Evolutionary conservation across 768 basidiomycete genomes (phyloP), one percentile per base, ranked within the genome.

Genomic region (Suillus subalutaceus): DNA sequence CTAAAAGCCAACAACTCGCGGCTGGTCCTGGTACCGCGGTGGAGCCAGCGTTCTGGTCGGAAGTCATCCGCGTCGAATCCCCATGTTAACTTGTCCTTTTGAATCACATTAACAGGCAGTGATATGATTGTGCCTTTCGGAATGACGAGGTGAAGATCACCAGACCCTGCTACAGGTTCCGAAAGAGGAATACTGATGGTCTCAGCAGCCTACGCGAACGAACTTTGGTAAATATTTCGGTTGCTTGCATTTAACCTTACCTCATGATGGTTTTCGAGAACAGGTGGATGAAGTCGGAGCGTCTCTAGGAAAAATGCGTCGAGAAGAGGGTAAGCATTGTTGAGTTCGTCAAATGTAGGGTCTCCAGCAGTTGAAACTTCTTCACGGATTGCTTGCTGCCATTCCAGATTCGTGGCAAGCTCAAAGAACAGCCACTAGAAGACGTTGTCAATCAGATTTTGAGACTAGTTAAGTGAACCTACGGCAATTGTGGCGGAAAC

Each of bases 231-330:
- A 38, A 37, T 56, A 6, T 56, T 37, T 56, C 55, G 20, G 32
- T 35, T 37, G 20, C 20, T 20, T 35, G 12, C 20, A 7, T 13
- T n/a, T n/a, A 13, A 37, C 20, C 68, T 60, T 46, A 84, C 86
- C 77, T 87, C 85, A 64, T 90, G 88, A 70, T 89, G 86, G 68
- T 90, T 89, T 73, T 90, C 88, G 37, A 86, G 71, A 41, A 90
- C 82, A 1, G 88, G 82, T 20, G 89, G 84, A 69, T 89, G 86
- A 56, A 90, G 72, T 37, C 89, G 84, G 20, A 90, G 76, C 4
- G 85, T 85, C 73, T 90, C 89, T 69, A 85, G 84, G 55, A 90
- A 65, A 10, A 88, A 84, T 2, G 88, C 86, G 62, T 90, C 85
- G 20, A 91, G 79, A 52, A 89, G 78, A 1, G 86, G 85, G 66